Percentiles rank a stretch among this genome's conserved stretches.
Evolutionary conservation across 2,329 filamentous ascomycete genomes (phyloP).

Genomic region (Grosmannia clavigera): DNA sequence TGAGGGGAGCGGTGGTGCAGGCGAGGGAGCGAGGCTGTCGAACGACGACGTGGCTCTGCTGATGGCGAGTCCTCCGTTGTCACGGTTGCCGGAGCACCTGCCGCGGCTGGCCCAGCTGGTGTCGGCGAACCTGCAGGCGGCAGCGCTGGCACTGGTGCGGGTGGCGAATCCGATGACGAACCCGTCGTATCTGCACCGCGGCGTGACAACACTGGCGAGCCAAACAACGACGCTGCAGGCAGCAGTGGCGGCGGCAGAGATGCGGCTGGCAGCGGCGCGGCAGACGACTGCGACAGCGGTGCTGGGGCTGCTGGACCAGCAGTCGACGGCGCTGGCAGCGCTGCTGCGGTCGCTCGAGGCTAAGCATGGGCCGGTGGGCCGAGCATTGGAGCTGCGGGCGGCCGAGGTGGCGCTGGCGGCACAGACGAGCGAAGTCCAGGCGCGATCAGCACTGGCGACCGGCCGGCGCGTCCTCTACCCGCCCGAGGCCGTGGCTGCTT

Average conservation of each 20-base stretch:
- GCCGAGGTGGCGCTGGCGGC: slow-evolving; percentile 30
- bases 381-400: slow-evolving; percentile 38
- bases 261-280: slow-evolving; percentile 25
- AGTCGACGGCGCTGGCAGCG: slow-evolving; percentile 25
- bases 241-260: slow-evolving; percentile 18
- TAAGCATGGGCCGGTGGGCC: slow-evolving; percentile 41
- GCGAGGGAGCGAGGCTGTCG: slow-evolving; percentile 16
- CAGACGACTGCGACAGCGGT: slow-evolving; percentile 25
- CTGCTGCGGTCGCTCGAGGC: slow-evolving; percentile 40
- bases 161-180: slow-evolving; percentile 37
- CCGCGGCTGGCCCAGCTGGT: slow-evolving; percentile 34
- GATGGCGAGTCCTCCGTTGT: slow-evolving; percentile 37
- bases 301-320: slow-evolving; percentile 25
- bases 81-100: slow-evolving; percentile 33
- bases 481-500: slow-evolving; percentile 27
- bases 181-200: slow-evolving; percentile 45
- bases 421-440: slow-evolving; percentile 25
- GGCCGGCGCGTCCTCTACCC: slow-evolving; percentile 31
- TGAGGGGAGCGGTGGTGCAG: not conserved
- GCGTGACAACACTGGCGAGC: slow-evolving; percentile 35
- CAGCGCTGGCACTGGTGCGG: slow-evolving; percentile 35
- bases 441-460: slow-evolving; percentile 21
- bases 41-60: slow-evolving; percentile 28
- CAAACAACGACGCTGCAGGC: slow-evolving; percentile 25
- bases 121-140: slow-evolving; percentile 35